Evolutionary conservation across 2,329 filamentous ascomycete genomes (phyloP).

Genomic region (Gnomoniopsis smithogilvyi): DNA sequence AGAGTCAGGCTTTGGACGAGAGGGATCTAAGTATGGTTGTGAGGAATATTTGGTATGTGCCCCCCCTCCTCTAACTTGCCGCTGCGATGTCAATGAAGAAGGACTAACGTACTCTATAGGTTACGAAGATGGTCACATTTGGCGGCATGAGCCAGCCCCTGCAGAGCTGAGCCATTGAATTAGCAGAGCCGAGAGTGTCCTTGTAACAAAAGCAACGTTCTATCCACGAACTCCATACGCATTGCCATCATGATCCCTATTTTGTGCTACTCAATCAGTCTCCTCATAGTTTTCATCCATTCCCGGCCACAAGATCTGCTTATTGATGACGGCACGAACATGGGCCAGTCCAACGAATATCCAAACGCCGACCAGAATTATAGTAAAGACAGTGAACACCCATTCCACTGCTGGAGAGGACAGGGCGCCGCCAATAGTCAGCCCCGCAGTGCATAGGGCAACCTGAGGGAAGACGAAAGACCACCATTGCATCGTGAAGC

Average conservation of each 20-base stretch:
- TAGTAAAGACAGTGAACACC: not conserved
- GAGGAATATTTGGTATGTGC: conserved; percentile 56
- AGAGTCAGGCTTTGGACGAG: conserved; percentile 75
- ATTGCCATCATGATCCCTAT: too few species aligned
- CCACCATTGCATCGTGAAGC: conserved; percentile 50
- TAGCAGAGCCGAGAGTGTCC: not conserved
- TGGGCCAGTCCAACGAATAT: not conserved
- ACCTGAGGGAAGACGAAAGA: conserved; percentile 59
- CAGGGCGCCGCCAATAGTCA: not conserved
- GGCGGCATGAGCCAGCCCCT: conserved; percentile 55
- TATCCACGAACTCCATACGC: too few species aligned
- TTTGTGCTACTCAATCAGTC: not conserved
- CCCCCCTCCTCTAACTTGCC: not conserved
- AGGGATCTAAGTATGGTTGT: conserved; percentile 75
- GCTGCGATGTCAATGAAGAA: too few species aligned
- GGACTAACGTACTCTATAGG: conserved; percentile 33
- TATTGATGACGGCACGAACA: not conserved
- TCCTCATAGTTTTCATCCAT: not conserved
- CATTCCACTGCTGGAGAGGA: not conserved
- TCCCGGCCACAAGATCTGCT: not conserved
- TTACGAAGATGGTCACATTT: conserved; percentile 65
- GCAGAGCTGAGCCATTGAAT: conserved; percentile 36
- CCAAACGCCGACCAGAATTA: not conserved
- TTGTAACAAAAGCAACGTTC: too few species aligned
- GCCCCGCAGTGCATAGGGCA: conserved; percentile 38